phyloP scores from a whole-genome alignment of 2,329 filamentous ascomycete genomes.

The Alternaria alternata region DNA sequence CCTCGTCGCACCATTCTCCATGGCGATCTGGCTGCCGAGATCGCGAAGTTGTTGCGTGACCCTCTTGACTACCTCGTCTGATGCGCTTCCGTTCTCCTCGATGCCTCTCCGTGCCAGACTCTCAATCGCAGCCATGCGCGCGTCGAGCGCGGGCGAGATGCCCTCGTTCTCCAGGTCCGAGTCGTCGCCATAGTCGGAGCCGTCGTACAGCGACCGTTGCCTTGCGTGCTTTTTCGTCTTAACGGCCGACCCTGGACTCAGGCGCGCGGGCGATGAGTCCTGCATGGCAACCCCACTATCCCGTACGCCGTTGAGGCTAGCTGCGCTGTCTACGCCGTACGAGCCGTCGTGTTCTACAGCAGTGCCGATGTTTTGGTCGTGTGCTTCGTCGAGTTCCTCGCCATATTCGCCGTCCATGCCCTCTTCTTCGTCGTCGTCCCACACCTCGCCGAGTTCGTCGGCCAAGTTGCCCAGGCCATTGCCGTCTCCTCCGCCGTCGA shows the following conservation, averaged over 20 bases:
- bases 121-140: slow-evolving; percentile 76
- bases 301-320: slow-evolving; percentile 47
- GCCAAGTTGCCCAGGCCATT: slow-evolving; percentile 76
- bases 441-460: slow-evolving; percentile 79
- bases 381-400: slow-evolving; percentile 41
- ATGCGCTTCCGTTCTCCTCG: slow-evolving; percentile 70
- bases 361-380: slow-evolving; percentile 41
- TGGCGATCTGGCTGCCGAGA: slow-evolving; percentile 74
- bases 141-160: slow-evolving; percentile 71
- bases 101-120: slow-evolving; percentile 69
- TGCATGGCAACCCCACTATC: slow-evolving; percentile 58
- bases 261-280: slow-evolving; percentile 49
- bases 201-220: slow-evolving; percentile 68
- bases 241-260: slow-evolving; percentile 50
- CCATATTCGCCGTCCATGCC: slow-evolving; percentile 55
- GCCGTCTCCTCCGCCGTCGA: slow-evolving; percentile 55
- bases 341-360: slow-evolving; percentile 48
- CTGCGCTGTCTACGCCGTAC: slow-evolving; percentile 25
- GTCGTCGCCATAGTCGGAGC: slow-evolving; percentile 77
- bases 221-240: slow-evolving; percentile 50
- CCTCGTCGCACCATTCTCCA: slow-evolving; percentile 77
- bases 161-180: slow-evolving; percentile 74
- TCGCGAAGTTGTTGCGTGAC: slow-evolving; percentile 75
- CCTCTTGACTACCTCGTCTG: slow-evolving; percentile 72
- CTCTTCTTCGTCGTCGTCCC: slow-evolving; percentile 71